Evolutionary conservation across 2,329 filamentous ascomycete species (phyloP).

Genomic region (Metarhizium humberi): DNA sequence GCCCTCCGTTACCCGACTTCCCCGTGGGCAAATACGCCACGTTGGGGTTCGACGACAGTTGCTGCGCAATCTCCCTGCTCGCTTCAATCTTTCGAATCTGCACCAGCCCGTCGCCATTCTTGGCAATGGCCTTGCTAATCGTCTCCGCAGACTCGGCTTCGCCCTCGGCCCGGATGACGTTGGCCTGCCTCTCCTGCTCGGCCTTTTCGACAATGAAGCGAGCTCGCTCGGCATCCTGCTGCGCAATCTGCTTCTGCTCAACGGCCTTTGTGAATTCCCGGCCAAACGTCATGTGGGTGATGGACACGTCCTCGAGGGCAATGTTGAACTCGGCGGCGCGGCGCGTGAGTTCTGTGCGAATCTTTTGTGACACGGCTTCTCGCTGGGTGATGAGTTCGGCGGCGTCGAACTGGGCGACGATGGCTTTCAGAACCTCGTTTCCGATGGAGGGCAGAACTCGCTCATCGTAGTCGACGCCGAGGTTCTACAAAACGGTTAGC

Average conservation of each 20-base stretch:
- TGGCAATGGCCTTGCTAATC: constrained; percentile 87
- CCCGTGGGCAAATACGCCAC: constrained; percentile 86
- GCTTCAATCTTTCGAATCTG: constrained; percentile 97
- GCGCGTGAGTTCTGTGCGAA: constrained; percentile 83
- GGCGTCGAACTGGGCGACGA: constrained; percentile 97
- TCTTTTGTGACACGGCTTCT: constrained; percentile 91
- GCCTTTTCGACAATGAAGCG: constrained; percentile 98
- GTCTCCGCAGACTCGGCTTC: constrained; percentile 95
- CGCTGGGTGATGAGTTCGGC: constrained; percentile 98
- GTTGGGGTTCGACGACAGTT: constrained; percentile 82
- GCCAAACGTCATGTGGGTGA: constrained; percentile 99
- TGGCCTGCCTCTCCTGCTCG: constrained; percentile 97
- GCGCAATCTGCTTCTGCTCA: constrained; percentile 99
- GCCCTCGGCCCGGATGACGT: constrained; percentile 95
- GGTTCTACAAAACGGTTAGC: constrained; percentile 52
- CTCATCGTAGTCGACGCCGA: constrained; percentile 97
- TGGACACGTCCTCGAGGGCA: constrained; percentile 94
- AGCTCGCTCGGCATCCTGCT: constrained; percentile 95
- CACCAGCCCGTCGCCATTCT: constrained; percentile 86
- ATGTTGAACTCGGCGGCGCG: constrained; percentile 98
- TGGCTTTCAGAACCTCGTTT: constrained; percentile 98
- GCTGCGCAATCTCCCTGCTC: constrained; percentile 88
- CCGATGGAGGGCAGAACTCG: constrained; percentile 96
- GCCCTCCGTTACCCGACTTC: constrained; percentile 48
- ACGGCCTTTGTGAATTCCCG: constrained; percentile 98